Base-by-base conservation (phyloP, 1,139 yeast genomes). In the Hyphopichia fennica region DNA sequence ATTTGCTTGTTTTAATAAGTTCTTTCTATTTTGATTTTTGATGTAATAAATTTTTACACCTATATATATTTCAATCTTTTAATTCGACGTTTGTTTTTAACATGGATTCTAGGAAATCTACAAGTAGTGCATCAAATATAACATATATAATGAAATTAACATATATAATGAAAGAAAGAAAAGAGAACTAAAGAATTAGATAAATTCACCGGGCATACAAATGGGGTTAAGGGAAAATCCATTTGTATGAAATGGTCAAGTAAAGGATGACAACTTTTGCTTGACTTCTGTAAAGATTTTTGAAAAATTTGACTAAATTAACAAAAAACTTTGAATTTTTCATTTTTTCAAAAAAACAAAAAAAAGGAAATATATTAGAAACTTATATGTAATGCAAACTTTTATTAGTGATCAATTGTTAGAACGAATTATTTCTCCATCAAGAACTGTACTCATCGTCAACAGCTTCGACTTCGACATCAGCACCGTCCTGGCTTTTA, bases 401-500 rank as follows among this genome's bases (percentile, higher is more conserved):
- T n/a, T n/a, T 22, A 22, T 22, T 22, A 22, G 7, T 22, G 10
- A 22, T 7, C 30, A 30, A 14, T 14, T 30, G 18, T 15, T 16
- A 14, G n/a, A 10, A 14, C 8, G 6, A n/a, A 30, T 30, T 30
- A 30, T 16, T 8, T 15, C 14, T 30, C n/a, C 14, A 6, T n/a
- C 5, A 14, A 7, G 18, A 30, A 30, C 5, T 14, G 18, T 11
- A 17, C 4, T 13, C 16, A n/a, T 33, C 35, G 5, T 20, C 25
- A 6, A 18, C 17, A 5, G 35, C 17, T 20, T 33, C 35, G 20
- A 47, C 38, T 8, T 44, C 42, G 32, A 39, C 27, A 17, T 45
- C 46, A 25, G 40, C 35, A 14, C 42, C 45, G 17, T 38, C 44
- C 18, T 43, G 44, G 19, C 49, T 48, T 41, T 51, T 48, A 37